Evolutionary conservation across 306 rosid genomes (phyloP), one percentile per base, ranked within the genome.

Genomic region (Pachyrhizus erosus): DNA sequence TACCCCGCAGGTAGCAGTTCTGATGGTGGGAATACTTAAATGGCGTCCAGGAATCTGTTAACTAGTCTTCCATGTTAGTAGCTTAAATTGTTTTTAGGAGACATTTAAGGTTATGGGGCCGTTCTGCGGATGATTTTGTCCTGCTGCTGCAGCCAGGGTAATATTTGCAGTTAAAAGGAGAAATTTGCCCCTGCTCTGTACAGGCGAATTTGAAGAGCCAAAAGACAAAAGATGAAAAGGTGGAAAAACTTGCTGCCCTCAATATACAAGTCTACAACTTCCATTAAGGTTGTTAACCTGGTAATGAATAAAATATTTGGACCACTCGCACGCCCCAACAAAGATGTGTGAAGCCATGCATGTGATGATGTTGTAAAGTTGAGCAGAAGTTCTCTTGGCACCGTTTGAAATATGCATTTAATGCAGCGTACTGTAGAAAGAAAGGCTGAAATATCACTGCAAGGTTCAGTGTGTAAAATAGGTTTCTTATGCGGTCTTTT

Each of bases 1-100:
- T 88, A 91, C 80, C 96, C 90, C 87, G 91, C 93, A 42, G 90
- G 92, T 82, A 91, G 93, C 81, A 87, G 93, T 86, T 89, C 93
- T 0, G 93, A 90, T 37, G 91, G 93, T 0, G 90, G 89, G 80
- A 87, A 89, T 70, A 86, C 89, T 67, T 91, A 67, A 21, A 74
- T 79, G 83, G 23, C 49, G 69, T 37, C 43, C 20, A 13, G 61
- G 49, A 66, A 54, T 49, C 1, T 52, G 76, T 76, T 68, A 65
- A 83, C 84, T 66, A 55, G 23, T 80, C 74, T 73, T 51, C 74
- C 23, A 10, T 21, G n/a, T 67, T 39, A 58, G 80, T 68, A 66
- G 72, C 73, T 27, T 55, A n/a, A 15, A 23, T 40, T 12, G 70
- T 62, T 73, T 27, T 0, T 5, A 4, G 45, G 34, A 52, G 21